Evolutionary conservation across 768 basidiomycete genomes (phyloP).

Genomic region (Agaricus subrufescens): DNA sequence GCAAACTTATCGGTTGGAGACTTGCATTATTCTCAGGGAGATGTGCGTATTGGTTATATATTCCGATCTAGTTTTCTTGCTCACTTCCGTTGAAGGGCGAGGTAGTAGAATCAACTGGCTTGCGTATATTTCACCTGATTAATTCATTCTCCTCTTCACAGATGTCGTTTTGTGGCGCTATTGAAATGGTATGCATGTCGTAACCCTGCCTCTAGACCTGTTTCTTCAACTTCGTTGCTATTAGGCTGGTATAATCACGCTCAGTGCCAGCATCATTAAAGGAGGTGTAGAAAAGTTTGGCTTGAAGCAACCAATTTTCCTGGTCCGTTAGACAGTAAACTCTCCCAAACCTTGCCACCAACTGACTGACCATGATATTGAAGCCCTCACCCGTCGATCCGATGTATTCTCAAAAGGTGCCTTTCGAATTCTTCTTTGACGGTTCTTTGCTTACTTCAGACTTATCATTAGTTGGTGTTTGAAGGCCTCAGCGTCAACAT

Average conservation of each 20-base stretch:
- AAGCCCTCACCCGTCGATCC: constrained; percentile 76
- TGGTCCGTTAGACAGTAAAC: constrained; percentile 33
- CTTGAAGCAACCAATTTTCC: constrained; percentile 69
- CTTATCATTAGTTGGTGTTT: constrained; percentile 50
- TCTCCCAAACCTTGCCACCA: not conserved
- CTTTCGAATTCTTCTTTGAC: not conserved
- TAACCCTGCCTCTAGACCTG: not conserved
- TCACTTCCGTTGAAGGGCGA: constrained; percentile 41
- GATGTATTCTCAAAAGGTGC: constrained; percentile 62
- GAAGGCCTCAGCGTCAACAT: constrained; percentile 73
- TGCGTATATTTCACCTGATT: not conserved
- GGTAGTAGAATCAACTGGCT: constrained; percentile 23
- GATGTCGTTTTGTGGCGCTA: constrained; percentile 74
- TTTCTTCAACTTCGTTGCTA: not conserved
- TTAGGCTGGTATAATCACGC: constrained; percentile 67
- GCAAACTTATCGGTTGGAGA: constrained; percentile 78
- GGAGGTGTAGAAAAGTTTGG: constrained; percentile 71
- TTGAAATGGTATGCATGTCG: constrained; percentile 53
- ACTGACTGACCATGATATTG: not conserved
- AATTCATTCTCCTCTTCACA: constrained; percentile 17
- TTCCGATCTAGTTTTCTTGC: not conserved
- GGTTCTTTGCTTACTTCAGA: not conserved
- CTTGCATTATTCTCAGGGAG: constrained; percentile 77
- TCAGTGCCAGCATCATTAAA: constrained; percentile 70
- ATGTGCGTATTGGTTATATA: constrained; percentile 30